A percentile compares a stretch with the other conserved stretches of the same genome.
phyloP scores from a whole-genome alignment of 1,139 yeast species.

The Nakaseomyces nivariensis region DNA sequence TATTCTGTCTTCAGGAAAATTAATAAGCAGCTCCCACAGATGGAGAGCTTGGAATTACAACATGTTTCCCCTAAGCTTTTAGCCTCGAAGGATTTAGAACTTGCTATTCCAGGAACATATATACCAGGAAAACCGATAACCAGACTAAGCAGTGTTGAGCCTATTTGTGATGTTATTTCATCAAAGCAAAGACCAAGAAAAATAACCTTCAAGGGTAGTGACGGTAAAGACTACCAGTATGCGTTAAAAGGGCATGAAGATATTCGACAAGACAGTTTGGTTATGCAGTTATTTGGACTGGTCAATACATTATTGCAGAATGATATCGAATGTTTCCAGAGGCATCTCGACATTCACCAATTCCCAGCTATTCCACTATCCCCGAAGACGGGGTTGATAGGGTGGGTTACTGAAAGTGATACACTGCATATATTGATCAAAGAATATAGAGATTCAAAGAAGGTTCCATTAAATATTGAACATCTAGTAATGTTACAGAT shows the following conservation, averaged over 20 bases:
- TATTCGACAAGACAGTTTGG: conserved; percentile 92
- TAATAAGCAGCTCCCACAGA: conserved; percentile 77
- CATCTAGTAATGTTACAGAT: conserved; percentile 93
- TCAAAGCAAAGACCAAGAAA: conserved; percentile 95
- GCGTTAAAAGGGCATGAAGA: conserved; percentile 93
- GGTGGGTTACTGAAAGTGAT: conserved; percentile 97
- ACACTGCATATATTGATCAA: conserved; percentile 89
- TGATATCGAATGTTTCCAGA: conserved; percentile 91
- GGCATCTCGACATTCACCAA: conserved; percentile 87
- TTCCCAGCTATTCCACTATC: conserved; percentile 92
- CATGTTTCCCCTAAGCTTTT: conserved; percentile 87
- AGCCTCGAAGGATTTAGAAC: conserved; percentile 66
- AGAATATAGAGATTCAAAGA: conserved; percentile 86
- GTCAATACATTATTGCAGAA: conserved; percentile 82
- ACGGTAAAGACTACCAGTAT: conserved; percentile 82
- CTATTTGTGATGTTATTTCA: conserved; percentile 78
- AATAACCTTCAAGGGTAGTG: conserved; percentile 69
- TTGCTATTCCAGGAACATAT: conserved; percentile 93
- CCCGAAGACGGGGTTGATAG: conserved; percentile 91
- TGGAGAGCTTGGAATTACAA: conserved; percentile 78
- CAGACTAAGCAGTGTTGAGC: conserved; percentile 65
- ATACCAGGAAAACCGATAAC: conserved; percentile 74
- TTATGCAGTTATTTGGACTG: conserved; percentile 93
- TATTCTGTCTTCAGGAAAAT: conserved; percentile 89
- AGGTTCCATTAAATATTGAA: conserved; percentile 81